These are phyloP conservation scores for Elongisporangium anandrum DNA, from an alignment of 352 stramenopile species.

Conservation along the genomic window DNA sequence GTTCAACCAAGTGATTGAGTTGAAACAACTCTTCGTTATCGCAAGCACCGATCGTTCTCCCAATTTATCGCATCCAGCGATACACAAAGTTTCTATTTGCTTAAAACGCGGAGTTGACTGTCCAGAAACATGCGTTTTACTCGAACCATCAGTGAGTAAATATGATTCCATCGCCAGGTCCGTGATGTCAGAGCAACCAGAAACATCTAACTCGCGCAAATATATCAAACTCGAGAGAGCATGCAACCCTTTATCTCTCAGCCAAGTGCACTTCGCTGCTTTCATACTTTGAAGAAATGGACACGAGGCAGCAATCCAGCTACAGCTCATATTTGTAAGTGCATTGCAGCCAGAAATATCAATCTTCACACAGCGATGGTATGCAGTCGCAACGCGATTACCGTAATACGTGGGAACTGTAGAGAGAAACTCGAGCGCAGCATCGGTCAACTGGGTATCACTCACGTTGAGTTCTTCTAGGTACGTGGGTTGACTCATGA, in stretches of 20 bases:
- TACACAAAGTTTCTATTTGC: conserved; percentile 14
- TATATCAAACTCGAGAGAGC: conserved; percentile 41
- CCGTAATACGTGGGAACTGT: conserved; percentile 53
- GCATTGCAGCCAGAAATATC: conserved; percentile 50
- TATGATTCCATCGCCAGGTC: conserved; percentile 41
- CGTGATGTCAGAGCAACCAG: conserved; percentile 34
- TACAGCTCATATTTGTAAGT: conserved; percentile 52
- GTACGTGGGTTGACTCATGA: conserved; percentile 32
- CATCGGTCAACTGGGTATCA: conserved; percentile 43
- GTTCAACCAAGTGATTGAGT: conserved; percentile 23
- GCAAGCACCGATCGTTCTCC: conserved; percentile 29
- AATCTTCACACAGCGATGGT: conserved; percentile 33
- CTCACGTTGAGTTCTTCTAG: conserved; percentile 63
- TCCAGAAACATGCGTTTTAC: neutral
- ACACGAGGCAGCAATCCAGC: conserved; percentile 59
- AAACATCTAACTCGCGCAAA: conserved; percentile 55
- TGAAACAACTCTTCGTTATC: conserved; percentile 23
- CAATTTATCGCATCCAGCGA: conserved; percentile 22
- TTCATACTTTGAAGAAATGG: conserved; percentile 46
- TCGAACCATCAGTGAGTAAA: conserved; percentile 29
- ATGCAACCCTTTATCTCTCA: conserved; percentile 58
- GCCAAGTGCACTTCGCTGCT: conserved; percentile 24
- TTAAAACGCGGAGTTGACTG: conserved; percentile 9
- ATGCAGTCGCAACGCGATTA: conserved; percentile 32
- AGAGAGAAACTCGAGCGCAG: conserved; percentile 48